Evolutionary conservation across 345 rosid species (phyloP).

Genomic region (Sonneratia alba): DNA sequence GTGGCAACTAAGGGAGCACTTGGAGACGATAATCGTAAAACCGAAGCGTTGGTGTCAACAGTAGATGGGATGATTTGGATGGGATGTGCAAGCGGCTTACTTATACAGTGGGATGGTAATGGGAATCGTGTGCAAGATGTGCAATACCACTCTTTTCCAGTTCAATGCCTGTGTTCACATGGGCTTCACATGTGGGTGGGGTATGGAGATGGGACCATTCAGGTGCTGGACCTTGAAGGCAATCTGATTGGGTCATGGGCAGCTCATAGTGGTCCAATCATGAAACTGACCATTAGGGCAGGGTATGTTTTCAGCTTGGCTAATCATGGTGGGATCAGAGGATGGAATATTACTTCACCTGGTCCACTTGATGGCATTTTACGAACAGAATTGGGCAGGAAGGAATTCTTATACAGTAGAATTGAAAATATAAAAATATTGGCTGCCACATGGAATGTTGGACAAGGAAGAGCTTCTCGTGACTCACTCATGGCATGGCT

Average conservation of each 20-base stretch:
- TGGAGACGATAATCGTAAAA: constrained; percentile 71
- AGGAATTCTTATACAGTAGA: constrained; percentile 48
- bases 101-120: constrained; percentile 80
- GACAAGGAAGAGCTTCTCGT: constrained; percentile 82
- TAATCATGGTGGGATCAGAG: constrained; percentile 85
- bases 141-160: constrained; percentile 47
- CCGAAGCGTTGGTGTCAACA: constrained; percentile 54
- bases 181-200: constrained; percentile 76
- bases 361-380: constrained; percentile 59
- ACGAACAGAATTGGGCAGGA: constrained; percentile 47
- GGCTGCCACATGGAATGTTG: constrained; percentile 96
- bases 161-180: constrained; percentile 70
- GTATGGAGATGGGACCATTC: constrained; percentile 69
- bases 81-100: constrained; percentile 66
- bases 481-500: constrained; percentile 78
- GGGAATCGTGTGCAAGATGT: constrained; percentile 74
- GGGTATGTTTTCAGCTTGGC: constrained; percentile 77
- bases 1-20: constrained; percentile 78
- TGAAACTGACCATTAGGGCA: constrained; percentile 60
- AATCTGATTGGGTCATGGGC: constrained; percentile 65
- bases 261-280: constrained; percentile 66
- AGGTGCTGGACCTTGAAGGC: constrained; percentile 76
- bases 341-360: constrained; percentile 82
- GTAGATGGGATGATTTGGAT: constrained; percentile 76
- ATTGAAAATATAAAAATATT: constrained; percentile 50